Percentiles rank a stretch among this genome's conserved stretches.
phyloP scores from a whole-genome alignment of 768 basidiomycete species.

The Hygrocybe punicea region DNA sequence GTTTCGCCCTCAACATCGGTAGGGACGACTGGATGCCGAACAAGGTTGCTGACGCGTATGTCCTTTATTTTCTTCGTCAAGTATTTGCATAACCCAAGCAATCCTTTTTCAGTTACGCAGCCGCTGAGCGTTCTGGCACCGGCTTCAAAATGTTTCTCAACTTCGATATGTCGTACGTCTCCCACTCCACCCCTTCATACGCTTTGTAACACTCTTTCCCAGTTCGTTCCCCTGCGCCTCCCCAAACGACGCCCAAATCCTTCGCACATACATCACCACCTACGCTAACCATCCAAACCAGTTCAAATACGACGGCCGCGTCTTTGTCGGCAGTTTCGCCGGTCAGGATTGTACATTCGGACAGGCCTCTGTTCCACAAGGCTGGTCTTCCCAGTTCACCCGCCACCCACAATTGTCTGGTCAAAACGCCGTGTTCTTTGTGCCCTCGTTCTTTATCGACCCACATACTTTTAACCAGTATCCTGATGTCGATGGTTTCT shows the following conservation, averaged over 20 bases:
- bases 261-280: conserved; percentile 53
- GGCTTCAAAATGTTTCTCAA: conserved; percentile 74
- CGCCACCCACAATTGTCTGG: conserved; percentile 44
- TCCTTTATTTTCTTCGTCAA: conserved; percentile 10
- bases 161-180: conserved; percentile 72
- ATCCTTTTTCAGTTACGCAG: conserved; percentile 44
- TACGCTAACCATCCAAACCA: conserved; percentile 60
- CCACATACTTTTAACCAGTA: conserved; percentile 48
- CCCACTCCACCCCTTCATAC: not conserved
- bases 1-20: conserved; percentile 71
- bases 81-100: not conserved
- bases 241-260: conserved; percentile 43
- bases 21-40: conserved; percentile 58
- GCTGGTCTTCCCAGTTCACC: conserved; percentile 57
- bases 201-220: not conserved
- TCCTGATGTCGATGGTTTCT: conserved; percentile 49
- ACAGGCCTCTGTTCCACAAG: conserved; percentile 44
- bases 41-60: conserved; percentile 63
- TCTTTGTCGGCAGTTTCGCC: conserved; percentile 68
- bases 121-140: conserved; percentile 49
- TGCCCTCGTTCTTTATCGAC: conserved; percentile 68
- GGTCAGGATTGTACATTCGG: conserved; percentile 72
- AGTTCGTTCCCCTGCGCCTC: conserved; percentile 56
- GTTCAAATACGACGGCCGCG: conserved; percentile 41
- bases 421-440: conserved; percentile 49